Evolutionary conservation across 2,329 filamentous ascomycete species (phyloP), one percentile per base, ranked within the genome.

Genomic region (Arthrobotrys conoides): DNA sequence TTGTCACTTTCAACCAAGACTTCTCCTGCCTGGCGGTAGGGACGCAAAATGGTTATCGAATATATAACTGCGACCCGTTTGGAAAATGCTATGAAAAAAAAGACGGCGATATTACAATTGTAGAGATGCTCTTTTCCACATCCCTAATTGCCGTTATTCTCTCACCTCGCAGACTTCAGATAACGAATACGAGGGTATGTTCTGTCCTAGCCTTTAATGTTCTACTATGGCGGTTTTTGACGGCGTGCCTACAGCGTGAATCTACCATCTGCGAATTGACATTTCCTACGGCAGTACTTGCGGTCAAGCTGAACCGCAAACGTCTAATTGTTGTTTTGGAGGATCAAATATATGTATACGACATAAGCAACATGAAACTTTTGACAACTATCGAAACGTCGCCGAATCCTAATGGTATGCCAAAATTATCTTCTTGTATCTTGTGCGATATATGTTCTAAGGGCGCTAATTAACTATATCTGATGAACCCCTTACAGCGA

Each of bases 1-100:
- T 97, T 86, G 93, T 99, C 83, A 97, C 95, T 49, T 99, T 98
- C 86, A 99, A 99, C 86, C 96, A 99, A 87, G 96, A 99, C 87
- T 94, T 97, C 87, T 97, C 93, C 88, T 95, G 95, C 85, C 88
- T 99, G 81, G 95, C 95, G 86, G 94, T 99, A 82, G 95, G 93
- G 79, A 98, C 96, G 79, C 93, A 93, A 51, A 94, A 92, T 85
- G 96, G 96, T 80, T 97, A 98, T 84, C 93, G 94, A 81, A 95
- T 97, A 83, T 99, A 97, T 86, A 95, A 94, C 81, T 98, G 95
- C 81, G 96, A 98, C 81, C 95, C 96, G 0, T 99, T 98, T 84
- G 91, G 92, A 82, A 96, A 97, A 85, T 94, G 94, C 83, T 97
- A 96, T 85, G 95, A 94, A 84, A 96, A 93, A 83, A 93, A 95